Percentiles rank a stretch among this genome's conserved stretches.
Conservation (phyloP, 768 basidiomycete genomes). For the Coprinopsis cinerea region DNA sequence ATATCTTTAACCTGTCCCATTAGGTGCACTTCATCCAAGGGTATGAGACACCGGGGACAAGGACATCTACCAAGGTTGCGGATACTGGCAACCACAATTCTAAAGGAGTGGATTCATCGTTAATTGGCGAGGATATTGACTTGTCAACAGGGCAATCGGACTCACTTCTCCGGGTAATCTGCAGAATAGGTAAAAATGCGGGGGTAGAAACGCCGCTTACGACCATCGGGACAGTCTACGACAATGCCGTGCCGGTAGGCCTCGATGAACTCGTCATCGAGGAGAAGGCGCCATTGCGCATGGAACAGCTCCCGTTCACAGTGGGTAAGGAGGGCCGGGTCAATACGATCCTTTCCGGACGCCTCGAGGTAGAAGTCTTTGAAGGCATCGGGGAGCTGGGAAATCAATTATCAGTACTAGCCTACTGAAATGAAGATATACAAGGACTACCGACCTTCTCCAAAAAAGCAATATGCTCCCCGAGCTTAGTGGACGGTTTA, state of each 20-base stretch:
- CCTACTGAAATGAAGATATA: neutral
- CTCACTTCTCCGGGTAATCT: slow-evolving; percentile 11
- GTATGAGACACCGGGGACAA: slow-evolving; percentile 28
- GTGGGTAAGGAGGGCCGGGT: neutral
- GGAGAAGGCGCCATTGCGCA: slow-evolving; percentile 2
- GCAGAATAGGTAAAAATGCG: slow-evolving; percentile 12
- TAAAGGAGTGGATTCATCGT: slow-evolving; percentile 1
- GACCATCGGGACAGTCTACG: slow-evolving; percentile 2
- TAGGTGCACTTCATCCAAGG: slow-evolving; percentile 18
- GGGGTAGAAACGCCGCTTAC: slow-evolving; percentile 5
- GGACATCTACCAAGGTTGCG: slow-evolving; percentile 30
- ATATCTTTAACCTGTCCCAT: slow-evolving; percentile 20
- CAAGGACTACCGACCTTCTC: neutral
- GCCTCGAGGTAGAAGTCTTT: neutral
- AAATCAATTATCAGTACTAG: neutral
- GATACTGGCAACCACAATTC: slow-evolving; percentile 26
- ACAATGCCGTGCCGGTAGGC: slow-evolving; percentile 9
- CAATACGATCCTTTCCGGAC: neutral
- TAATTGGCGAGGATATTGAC: neutral
- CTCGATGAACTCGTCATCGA: slow-evolving; percentile 5
- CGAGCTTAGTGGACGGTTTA: neutral
- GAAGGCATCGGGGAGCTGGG: slow-evolving; percentile 7
- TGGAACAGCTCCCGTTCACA: slow-evolving; percentile 9
- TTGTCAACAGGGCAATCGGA: neutral
- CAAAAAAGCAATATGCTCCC: slow-evolving; percentile 3